A percentile compares a stretch with the other conserved stretches of the same genome.
Evolutionary conservation across 768 basidiomycete genomes (phyloP).

Genomic region (Psilocybe sp.): DNA sequence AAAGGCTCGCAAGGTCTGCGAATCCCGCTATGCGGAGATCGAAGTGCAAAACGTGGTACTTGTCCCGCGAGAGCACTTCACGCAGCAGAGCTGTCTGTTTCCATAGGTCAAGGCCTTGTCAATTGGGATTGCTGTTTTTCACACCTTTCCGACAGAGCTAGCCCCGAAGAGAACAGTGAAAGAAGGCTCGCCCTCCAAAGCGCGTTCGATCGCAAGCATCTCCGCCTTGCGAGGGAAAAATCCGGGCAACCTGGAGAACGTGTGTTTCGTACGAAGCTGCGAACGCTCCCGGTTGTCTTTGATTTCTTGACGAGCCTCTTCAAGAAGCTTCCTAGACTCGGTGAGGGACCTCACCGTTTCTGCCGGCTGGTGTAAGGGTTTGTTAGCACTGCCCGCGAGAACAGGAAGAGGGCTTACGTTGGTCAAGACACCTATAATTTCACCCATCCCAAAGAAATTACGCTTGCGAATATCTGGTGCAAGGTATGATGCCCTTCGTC

Average conservation of each 20-base stretch:
- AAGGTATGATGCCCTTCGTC: conserved; percentile 57
- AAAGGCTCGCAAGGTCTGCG: conserved; percentile 75
- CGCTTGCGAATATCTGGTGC: conserved; percentile 62
- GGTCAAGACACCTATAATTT: conserved; percentile 70
- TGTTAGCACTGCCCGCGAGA: background rate
- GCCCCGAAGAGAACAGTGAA: conserved; percentile 82
- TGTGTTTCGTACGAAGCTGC: conserved; percentile 70
- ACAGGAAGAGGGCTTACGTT: conserved; percentile 48
- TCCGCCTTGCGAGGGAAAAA: conserved; percentile 73
- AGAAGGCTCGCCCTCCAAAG: conserved; percentile 67
- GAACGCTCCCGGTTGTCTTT: conserved; percentile 63
- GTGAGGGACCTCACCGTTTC: conserved; percentile 77
- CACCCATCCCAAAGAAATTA: conserved; percentile 78
- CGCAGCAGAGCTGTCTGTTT: conserved; percentile 71
- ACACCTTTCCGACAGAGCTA: conserved; percentile 77
- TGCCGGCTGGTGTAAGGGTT: conserved; percentile 49
- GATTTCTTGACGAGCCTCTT: conserved; percentile 77
- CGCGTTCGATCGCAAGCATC: conserved; percentile 59
- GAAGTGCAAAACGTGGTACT: conserved; percentile 80
- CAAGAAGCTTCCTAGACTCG: conserved; percentile 71
- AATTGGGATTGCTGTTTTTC: background rate
- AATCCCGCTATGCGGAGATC: conserved; percentile 84
- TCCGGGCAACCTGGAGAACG: conserved; percentile 72
- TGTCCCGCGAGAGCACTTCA: conserved; percentile 66
- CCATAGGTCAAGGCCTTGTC: background rate